Percentiles rank a stretch among this genome's conserved stretches.
These are phyloP conservation scores for Mycena leptocephala DNA, from an alignment of 768 basidiomycete genomes.

Conservation along the genomic window DNA sequence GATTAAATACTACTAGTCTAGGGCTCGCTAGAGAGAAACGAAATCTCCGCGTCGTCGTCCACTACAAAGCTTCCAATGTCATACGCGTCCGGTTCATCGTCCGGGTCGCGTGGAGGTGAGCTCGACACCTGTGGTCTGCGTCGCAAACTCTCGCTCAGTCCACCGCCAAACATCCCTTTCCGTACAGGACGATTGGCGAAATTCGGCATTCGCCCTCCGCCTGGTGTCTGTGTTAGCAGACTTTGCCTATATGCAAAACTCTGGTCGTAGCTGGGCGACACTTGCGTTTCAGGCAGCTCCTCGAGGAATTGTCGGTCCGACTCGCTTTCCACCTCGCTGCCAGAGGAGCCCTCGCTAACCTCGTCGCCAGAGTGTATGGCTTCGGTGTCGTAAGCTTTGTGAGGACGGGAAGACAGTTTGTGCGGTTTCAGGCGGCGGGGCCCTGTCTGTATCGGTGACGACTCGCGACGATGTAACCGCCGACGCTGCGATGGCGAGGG, in stretches of 20 bases:
- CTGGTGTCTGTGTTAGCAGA: constrained; percentile 79
- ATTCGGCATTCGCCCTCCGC: constrained; percentile 58
- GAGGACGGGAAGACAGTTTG: constrained; percentile 30
- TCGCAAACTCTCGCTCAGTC: constrained; percentile 44
- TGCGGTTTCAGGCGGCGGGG: constrained; percentile 22
- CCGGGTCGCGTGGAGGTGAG: constrained; percentile 69
- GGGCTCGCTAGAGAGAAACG: constrained; percentile 45
- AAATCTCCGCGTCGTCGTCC: constrained; percentile 81
- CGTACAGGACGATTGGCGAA: constrained; percentile 72
- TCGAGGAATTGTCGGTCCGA: constrained; percentile 80
- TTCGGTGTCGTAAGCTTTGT: constrained; percentile 72
- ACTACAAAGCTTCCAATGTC: constrained; percentile 87
- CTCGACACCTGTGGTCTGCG: constrained; percentile 62
- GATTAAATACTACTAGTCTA: constrained; percentile 1
- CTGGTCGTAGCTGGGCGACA: constrained; percentile 83
- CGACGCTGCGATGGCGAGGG: constrained; percentile 56
- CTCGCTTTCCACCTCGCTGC: constrained; percentile 73
- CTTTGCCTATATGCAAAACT: constrained; percentile 78
- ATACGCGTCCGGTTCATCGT: constrained; percentile 76
- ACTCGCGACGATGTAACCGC: constrained; percentile 54
- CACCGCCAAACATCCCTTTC: constrained; percentile 60
- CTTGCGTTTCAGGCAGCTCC: constrained; percentile 77
- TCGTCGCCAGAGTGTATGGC: constrained; percentile 90
- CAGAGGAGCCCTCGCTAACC: constrained; percentile 74
- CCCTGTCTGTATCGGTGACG: constrained; percentile 45